Evolutionary conservation across 768 basidiomycete genomes (phyloP), one percentile per base, ranked within the genome.

Genomic region (Mycena galericulata): DNA sequence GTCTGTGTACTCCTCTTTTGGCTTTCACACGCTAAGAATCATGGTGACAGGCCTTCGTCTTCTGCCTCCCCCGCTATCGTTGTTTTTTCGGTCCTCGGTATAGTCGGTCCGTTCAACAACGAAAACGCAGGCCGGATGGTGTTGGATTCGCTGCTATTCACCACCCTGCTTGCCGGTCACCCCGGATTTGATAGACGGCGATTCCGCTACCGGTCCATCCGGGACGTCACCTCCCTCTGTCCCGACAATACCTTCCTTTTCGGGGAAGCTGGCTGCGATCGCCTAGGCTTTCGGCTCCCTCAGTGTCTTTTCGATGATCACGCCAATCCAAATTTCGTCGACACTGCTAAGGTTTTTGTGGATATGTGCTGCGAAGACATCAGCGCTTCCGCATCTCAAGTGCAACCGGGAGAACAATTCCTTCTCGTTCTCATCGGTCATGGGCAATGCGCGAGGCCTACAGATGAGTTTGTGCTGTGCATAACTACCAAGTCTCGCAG

Each of bases 391-490:
- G 40, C 40, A 20, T 58, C 40, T 14, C 18, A 11, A 1, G 40
- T 58, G 18, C 38, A 58, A 45, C 27, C 56, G n/a, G 56, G 56
- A 27, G 41, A 58, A n/a, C 18, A 30, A n/a, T 22, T 58, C 20
- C 7, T 58, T 7, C 29, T 58, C 1, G 26, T 58, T 10, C 56
- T 58, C 27, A 17, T 58, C 40, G 56, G 43, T 12, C 56, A 58
- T 27, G 56, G 40, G 27, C 18, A 43, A 7, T n/a, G 26, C 20
- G 1, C 27, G n/a, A n/a, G n/a, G 15, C 18, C 0, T 20, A 27
- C 56, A 12, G 43, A 24, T 6, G 22, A 58, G 7, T 30, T 58
- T 45, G 3, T 1, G 17, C 24, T 58, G n/a, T 30, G 27, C 41
- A 12, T 58, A 2, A 29, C 40, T 1, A 45, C 43, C 4, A 22